Evolutionary conservation across 768 basidiomycete species (phyloP).

Genomic region (Leccinum imitatum): DNA sequence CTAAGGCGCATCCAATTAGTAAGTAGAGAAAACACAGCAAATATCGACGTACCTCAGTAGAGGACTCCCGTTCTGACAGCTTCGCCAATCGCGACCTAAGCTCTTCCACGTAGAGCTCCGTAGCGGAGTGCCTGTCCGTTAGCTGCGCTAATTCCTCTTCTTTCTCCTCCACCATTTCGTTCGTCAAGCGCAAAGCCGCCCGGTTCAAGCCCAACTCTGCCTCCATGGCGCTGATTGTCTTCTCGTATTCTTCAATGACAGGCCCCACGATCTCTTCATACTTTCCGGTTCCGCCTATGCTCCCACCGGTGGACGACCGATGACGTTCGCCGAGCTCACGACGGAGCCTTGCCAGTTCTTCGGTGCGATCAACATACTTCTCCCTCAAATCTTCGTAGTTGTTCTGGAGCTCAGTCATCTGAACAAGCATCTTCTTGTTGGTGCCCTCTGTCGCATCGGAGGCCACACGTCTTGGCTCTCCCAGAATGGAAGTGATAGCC

Average conservation of each 20-base stretch:
- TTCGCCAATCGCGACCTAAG: constrained; percentile 77
- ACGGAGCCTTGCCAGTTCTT: constrained; percentile 79
- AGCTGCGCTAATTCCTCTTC: constrained; percentile 73
- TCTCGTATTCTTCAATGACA: constrained; percentile 98
- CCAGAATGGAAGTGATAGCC: constrained; percentile 24
- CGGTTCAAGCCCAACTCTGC: constrained; percentile 85
- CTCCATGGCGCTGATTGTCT: constrained; percentile 93
- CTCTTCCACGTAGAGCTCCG: constrained; percentile 87
- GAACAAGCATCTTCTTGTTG: constrained; percentile 73
- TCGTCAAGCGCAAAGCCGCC: constrained; percentile 85
- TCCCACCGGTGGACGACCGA: constrained; percentile 55
- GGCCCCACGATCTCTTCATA: constrained; percentile 96
- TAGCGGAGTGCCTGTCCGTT: constrained; percentile 68
- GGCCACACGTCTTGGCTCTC: constrained; percentile 27
- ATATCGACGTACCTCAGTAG: constrained; percentile 71
- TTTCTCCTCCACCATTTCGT: constrained; percentile 91
- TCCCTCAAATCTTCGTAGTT: constrained; percentile 83
- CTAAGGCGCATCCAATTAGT: constrained; percentile 39
- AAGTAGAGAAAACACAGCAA: neutral
- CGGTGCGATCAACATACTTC: constrained; percentile 85
- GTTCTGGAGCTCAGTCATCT: constrained; percentile 81
- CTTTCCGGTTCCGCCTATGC: constrained; percentile 65
- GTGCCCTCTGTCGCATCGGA: constrained; percentile 53
- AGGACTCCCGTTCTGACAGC: constrained; percentile 82
- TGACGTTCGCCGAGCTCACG: constrained; percentile 78